Conservation (phyloP, 2,329 filamentous ascomycete genomes). For the Dactylonectria macrodidyma region DNA sequence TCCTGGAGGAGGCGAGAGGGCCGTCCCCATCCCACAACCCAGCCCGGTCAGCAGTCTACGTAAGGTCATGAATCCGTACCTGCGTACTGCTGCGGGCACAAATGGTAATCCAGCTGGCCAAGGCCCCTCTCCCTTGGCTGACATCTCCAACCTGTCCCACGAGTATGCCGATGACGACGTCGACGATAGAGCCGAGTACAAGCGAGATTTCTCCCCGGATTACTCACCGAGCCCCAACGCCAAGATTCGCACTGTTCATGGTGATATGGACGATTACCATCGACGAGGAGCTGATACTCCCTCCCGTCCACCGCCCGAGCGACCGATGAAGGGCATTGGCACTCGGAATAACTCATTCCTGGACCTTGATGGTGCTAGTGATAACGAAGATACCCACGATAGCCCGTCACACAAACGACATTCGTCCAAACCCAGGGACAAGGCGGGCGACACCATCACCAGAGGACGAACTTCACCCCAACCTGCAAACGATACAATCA, state of each 20-base stretch:
- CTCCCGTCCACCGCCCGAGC: slow-evolving; percentile 51
- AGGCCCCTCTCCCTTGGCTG: slow-evolving; percentile 45
- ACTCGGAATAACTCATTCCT: slow-evolving; percentile 65
- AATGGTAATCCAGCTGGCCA: slow-evolving; percentile 46
- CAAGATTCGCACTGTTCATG: slow-evolving; percentile 76
- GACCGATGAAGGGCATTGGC: slow-evolving; percentile 47
- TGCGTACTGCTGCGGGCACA: slow-evolving; percentile 59
- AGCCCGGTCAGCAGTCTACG: slow-evolving; percentile 86
- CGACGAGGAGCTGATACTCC: slow-evolving; percentile 52
- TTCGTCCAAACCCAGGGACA: slow-evolving; percentile 33
- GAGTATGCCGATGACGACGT: slow-evolving; percentile 27
- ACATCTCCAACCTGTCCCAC: slow-evolving; percentile 45
- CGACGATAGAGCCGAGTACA: slow-evolving; percentile 52
- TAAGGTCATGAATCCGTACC: slow-evolving; percentile 89
- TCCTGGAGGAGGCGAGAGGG: slow-evolving; percentile 50
- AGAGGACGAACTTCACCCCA: slow-evolving; percentile 28
- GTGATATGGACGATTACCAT: slow-evolving; percentile 55
- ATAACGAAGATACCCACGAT: slow-evolving; percentile 59
- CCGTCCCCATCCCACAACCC: slow-evolving; percentile 56
- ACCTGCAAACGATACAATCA: slow-evolving; percentile 45
- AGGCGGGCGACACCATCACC: slow-evolving; percentile 3
- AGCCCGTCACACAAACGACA: slow-evolving; percentile 30
- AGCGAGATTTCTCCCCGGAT: slow-evolving; percentile 80
- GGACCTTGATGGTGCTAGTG: slow-evolving; percentile 64
- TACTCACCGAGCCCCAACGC: slow-evolving; percentile 82